These are phyloP conservation scores for Colletotrichum sp. DNA, from an alignment of 2,329 filamentous ascomycete genomes.

Conservation along the genomic window DNA sequence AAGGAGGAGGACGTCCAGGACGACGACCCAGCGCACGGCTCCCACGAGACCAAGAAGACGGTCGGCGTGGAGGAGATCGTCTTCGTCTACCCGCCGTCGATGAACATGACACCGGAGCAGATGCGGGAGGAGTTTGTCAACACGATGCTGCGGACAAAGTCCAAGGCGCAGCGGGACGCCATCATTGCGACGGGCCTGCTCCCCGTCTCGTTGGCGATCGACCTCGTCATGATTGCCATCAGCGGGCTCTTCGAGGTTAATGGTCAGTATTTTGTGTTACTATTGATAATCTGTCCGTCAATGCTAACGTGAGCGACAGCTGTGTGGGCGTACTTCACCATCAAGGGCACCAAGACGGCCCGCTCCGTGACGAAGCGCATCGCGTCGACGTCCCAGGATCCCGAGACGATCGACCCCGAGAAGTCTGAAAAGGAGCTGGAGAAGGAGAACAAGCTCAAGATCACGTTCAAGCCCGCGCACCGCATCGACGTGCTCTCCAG, in stretches of 20 bases:
- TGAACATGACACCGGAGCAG: slow-evolving; percentile 17
- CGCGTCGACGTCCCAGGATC: slow-evolving; percentile 7
- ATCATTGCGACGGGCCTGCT: slow-evolving; percentile 15
- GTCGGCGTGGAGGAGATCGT: slow-evolving; percentile 18
- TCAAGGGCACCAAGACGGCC: slow-evolving; percentile 17
- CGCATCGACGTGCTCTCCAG: slow-evolving; percentile 9
- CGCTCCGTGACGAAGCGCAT: slow-evolving; percentile 16
- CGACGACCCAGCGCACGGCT: slow-evolving; percentile 4
- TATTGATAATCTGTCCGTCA: neutral
- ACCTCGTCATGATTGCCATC: slow-evolving; percentile 8
- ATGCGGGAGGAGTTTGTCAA: slow-evolving; percentile 18
- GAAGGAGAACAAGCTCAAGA: slow-evolving; percentile 13
- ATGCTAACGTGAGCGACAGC: neutral
- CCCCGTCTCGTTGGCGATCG: slow-evolving; percentile 8
- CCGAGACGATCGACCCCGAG: slow-evolving; percentile 8
- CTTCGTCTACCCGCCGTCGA: slow-evolving; percentile 14
- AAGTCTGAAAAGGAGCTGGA: slow-evolving; percentile 12
- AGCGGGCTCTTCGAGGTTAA: slow-evolving; percentile 13
- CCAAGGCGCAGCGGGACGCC: slow-evolving; percentile 17
- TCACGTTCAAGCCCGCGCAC: slow-evolving; percentile 4
- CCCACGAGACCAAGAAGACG: slow-evolving; percentile 17
- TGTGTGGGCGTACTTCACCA: slow-evolving; percentile 18
- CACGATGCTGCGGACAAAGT: slow-evolving; percentile 15
- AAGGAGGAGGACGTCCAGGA: neutral
- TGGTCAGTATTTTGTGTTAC: neutral